Evolutionary conservation across 2,329 filamentous ascomycete species (phyloP).

Genomic region (Trichophyton benhamiae): DNA sequence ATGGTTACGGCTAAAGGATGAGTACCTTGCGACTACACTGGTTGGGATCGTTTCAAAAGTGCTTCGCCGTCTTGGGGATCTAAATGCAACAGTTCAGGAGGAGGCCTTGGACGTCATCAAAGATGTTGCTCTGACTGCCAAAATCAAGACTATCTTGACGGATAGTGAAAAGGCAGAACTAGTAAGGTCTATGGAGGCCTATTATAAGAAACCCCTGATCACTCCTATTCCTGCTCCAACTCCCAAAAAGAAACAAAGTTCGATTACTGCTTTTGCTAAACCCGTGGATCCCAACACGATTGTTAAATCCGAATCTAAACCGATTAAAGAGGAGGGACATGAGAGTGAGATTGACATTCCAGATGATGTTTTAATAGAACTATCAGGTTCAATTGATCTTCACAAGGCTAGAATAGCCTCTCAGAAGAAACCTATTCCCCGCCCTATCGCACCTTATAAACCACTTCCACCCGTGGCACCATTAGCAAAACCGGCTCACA

Average conservation of each 20-base stretch:
- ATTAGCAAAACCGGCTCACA: constrained; percentile 21
- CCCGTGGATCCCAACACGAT: constrained; percentile 26
- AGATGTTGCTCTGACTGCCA: constrained; percentile 41
- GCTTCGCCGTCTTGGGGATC: constrained; percentile 65
- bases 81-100: constrained; percentile 55
- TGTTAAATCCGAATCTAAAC: constrained; percentile 20
- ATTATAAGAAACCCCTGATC: constrained; percentile 35
- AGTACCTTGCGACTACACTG: constrained; percentile 69
- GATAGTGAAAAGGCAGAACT: constrained; percentile 77
- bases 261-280: constrained; percentile 30
- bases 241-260: constrained; percentile 33
- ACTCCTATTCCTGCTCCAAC: constrained; percentile 26
- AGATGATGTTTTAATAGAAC: constrained; percentile 30
- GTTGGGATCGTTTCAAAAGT: constrained; percentile 77
- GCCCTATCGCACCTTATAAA: constrained; percentile 5
- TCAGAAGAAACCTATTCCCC: constrained; percentile 14
- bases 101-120: constrained; percentile 52
- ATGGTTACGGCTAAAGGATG: constrained; percentile 82
- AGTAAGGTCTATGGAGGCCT: constrained; percentile 46
- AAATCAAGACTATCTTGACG: constrained; percentile 65
- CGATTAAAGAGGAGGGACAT: constrained; percentile 32
- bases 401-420: constrained; percentile 24
- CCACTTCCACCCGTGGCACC: constrained; percentile 7
- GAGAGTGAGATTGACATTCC: constrained; percentile 30
- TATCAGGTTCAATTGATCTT: constrained; percentile 32